These are phyloP conservation scores for Cladosporium sp. DNA, from an alignment of 2,329 filamentous ascomycete genomes.

Conservation along the genomic window DNA sequence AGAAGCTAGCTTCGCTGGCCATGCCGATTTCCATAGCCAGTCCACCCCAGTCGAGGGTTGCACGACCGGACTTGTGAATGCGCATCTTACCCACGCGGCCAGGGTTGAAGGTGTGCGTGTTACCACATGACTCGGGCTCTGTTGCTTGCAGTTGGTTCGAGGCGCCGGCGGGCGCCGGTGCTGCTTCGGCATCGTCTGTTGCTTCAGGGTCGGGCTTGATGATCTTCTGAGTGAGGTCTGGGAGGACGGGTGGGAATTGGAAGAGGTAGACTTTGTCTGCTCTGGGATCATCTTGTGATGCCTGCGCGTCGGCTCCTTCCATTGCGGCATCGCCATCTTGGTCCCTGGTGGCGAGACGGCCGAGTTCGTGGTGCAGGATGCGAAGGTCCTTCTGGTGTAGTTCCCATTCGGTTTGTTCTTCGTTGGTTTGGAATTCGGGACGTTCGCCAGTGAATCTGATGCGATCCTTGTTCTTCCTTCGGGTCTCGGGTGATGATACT, in stretches of 20 bases:
- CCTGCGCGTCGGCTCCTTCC: slow-evolving; percentile 24
- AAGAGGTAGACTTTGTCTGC: slow-evolving; percentile 58
- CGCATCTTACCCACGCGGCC: slow-evolving; percentile 59
- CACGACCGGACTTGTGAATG: slow-evolving; percentile 58
- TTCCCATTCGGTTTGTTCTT: slow-evolving; percentile 49
- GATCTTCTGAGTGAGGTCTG: slow-evolving; percentile 46
- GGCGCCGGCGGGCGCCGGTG: slow-evolving; percentile 24
- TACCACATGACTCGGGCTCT: slow-evolving; percentile 36
- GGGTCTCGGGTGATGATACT: slow-evolving; percentile 32
- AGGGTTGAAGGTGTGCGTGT: slow-evolving; percentile 36
- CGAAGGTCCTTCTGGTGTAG: slow-evolving; percentile 45
- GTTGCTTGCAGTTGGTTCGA: slow-evolving; percentile 28
- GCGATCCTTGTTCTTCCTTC: slow-evolving; percentile 27
- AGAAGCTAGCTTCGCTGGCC: slow-evolving; percentile 53
- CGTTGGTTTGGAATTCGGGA: slow-evolving; percentile 48
- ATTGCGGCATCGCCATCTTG: slow-evolving; percentile 40
- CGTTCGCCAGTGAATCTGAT: slow-evolving; percentile 24
- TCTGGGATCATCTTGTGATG: slow-evolving; percentile 35
- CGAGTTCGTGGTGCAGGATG: slow-evolving; percentile 46
- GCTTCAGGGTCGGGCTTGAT: slow-evolving; percentile 28
- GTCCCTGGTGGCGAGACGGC: slow-evolving; percentile 35
- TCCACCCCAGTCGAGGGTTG: slow-evolving; percentile 61
- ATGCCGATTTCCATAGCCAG: slow-evolving; percentile 55
- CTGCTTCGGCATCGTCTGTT: slow-evolving; percentile 17
- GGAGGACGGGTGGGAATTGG: slow-evolving; percentile 61